Base-by-base conservation (phyloP, 1,139 yeast species). In the Geotrichum aggregatum region DNA sequence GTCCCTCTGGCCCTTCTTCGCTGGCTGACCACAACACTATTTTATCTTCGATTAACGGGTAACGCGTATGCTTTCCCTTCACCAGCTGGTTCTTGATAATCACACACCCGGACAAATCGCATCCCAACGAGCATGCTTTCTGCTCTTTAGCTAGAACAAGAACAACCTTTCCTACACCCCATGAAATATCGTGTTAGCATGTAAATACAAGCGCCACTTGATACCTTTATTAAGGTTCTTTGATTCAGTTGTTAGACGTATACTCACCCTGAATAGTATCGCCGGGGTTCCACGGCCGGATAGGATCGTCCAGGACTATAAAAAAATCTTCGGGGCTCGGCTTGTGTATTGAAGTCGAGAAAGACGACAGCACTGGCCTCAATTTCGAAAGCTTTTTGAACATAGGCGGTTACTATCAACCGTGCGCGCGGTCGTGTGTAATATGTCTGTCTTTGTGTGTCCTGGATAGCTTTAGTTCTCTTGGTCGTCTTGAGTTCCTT, bases 301-400 rank as follows among this genome's bases (percentile, higher is more conserved):
- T 95, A 1, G 95, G 92, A 54, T 83, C 82, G 59, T 82, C 84
- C 52, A 87, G 71, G 48, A 75, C 76, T 44, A 87, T 80, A 66
- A 80, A 84, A 66, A 87, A 84, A 58, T 84, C 88, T 50, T 78
- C 56, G 28, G 55, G 51, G 33, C 44, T 48, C 79, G 75, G 6
- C 77, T 68, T 49, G 70, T 71, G 59, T 72, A 59, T 24, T 56
- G 68, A 44, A 8, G 39, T 21, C 14, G 53, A 13, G 10, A 50
- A 35, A n/a, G 49, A 47, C 7, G 49, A 42, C 19, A 44, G 22
- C 40, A 24, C 51, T 8, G 61, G 61, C 49, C 55, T 44, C 30
- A 59, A 44, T 47, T 57, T 58, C 42, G 57, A 54, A 10, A 58
- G 53, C 52, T 30, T 42, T 33, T 44, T 45, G 13, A 45, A 42